A percentile compares a stretch with the other conserved stretches of the same genome.
These are phyloP conservation scores for Hypsizygus ulmarius DNA, from an alignment of 1,284 basidiomycete genomes.

Conservation along the genomic window DNA sequence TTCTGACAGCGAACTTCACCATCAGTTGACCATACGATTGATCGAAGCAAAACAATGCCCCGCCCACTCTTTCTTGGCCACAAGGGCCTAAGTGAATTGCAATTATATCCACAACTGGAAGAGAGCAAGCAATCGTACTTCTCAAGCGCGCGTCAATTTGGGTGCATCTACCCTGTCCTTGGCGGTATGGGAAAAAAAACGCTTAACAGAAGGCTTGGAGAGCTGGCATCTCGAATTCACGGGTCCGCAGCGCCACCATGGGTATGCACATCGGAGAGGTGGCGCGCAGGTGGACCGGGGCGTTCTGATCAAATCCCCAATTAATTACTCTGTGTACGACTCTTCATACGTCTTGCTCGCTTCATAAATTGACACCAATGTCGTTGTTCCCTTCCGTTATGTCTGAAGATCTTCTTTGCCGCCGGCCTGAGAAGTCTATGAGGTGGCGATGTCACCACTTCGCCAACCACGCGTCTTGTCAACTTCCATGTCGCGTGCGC, in stretches of 20 bases:
- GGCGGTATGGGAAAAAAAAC: not conserved
- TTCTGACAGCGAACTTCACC: conserved; percentile 22
- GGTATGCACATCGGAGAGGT: no score
- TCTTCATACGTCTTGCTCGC: conserved; percentile 18
- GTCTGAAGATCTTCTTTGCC: conserved; percentile 23
- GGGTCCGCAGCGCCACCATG: conserved; percentile 3
- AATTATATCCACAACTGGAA: no score
- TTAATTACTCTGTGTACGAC: conserved; percentile 13
- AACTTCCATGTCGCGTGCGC: conserved; percentile 22
- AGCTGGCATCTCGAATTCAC: not conserved
- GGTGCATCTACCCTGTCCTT: not conserved
- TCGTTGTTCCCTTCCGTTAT: conserved; percentile 31
- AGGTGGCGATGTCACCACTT: conserved; percentile 13
- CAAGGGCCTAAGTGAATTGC: not conserved
- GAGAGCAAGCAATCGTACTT: no score
- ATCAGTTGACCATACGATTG: conserved; percentile 2
- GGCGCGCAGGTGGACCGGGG: no score
- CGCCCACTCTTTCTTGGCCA: not conserved
- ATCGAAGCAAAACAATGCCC: not conserved
- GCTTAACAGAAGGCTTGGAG: not conserved
- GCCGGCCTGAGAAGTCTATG: conserved; percentile 21
- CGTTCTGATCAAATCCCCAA: no score
- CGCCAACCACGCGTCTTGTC: conserved; percentile 28
- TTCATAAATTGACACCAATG: conserved; percentile 31
- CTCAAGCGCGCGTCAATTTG: no score